Base-by-base conservation (phyloP, 495 filamentous ascomycete genomes). In the Sporormia fimetaria region DNA sequence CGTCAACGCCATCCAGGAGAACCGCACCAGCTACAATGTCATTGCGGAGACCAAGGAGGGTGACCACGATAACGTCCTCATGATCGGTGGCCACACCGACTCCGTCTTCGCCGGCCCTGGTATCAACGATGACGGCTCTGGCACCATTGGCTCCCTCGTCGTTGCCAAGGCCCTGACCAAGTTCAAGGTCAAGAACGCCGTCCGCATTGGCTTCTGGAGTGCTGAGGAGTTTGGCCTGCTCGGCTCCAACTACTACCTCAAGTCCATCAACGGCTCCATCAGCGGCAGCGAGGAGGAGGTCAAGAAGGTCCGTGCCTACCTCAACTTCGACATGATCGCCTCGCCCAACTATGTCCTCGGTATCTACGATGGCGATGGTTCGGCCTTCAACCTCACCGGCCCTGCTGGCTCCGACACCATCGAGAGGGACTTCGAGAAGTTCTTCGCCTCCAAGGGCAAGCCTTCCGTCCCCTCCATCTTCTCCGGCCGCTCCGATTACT, bases 281-380 rank as follows among this genome's bases (percentile, higher is more conserved):
- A 27, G 36, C 31, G 44, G 44, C 38, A 47, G 59, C 21, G 34
- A 60, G 3, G 61, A 61, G 14, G 73, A 76, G 31, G 60, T 71
- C 9, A 61, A 56, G 28, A 75, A 77, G 54, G 70, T 84, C 47
- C 57, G 68, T 1, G 68, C 80, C 3, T 81, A 82, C 53, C 75
- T 84, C 50, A 81, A 85, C 64, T 80, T 81, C 48, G 80, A 85
- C 60, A 85, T 84, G 80, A 79, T 83, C 44, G 80, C 79, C 29
- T 73, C 67, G n/a, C 80, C 80, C 30, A 83, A 85, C 65, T 83
- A 75, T 51, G 65, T 71, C 10, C 68, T 74, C 48, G 72, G 70
- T 52, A 69, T 83, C 58, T 83, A 81, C 54, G 81, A 85, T 55
- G 80, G 80, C 30, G 76, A 82, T 48, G 80, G 81, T 33, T 63